Conservation (phyloP, 306 rosid genomes). For the Acacia confusa region DNA sequence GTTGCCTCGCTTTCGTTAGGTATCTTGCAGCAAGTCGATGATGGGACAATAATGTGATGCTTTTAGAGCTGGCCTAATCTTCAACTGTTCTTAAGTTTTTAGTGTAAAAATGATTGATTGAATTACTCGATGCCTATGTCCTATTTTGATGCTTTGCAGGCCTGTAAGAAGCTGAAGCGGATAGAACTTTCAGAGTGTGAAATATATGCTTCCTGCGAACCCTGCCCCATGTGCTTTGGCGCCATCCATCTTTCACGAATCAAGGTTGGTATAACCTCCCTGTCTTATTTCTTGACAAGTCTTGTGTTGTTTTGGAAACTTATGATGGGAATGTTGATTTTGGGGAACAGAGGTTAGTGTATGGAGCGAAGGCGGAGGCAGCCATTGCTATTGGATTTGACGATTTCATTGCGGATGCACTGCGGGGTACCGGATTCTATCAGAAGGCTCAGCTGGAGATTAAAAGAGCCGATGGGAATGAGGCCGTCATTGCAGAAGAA, state of each 20-base stretch:
- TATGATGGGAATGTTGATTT: neutral
- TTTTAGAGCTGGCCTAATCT: neutral
- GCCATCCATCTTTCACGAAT: slow-evolving; percentile 95
- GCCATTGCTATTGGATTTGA: slow-evolving; percentile 96
- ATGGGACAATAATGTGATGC: neutral
- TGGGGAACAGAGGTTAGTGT: slow-evolving; percentile 77
- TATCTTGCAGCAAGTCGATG: neutral
- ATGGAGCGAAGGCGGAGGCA: slow-evolving; percentile 98
- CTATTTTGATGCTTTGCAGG: slow-evolving; percentile 45
- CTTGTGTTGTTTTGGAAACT: neutral
- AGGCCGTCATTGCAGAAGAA: slow-evolving; percentile 83
- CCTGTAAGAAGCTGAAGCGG: slow-evolving; percentile 79
- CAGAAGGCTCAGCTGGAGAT: slow-evolving; percentile 91
- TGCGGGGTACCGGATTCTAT: slow-evolving; percentile 81
- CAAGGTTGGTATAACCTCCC: slow-evolving; percentile 53
- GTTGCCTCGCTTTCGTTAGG: neutral
- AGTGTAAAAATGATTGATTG: neutral
- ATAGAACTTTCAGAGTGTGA: slow-evolving; percentile 92
- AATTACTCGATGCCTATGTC: neutral
- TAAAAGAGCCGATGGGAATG: slow-evolving; percentile 90
- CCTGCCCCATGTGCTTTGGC: slow-evolving; percentile 98
- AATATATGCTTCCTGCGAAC: slow-evolving; percentile 93
- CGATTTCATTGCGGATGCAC: slow-evolving; percentile 90
- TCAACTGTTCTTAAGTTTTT: neutral
- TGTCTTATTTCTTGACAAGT: neutral